These are phyloP conservation scores for Fusarium sp. DNA, from an alignment of 2,329 filamentous ascomycete species.

Conservation along the genomic window DNA sequence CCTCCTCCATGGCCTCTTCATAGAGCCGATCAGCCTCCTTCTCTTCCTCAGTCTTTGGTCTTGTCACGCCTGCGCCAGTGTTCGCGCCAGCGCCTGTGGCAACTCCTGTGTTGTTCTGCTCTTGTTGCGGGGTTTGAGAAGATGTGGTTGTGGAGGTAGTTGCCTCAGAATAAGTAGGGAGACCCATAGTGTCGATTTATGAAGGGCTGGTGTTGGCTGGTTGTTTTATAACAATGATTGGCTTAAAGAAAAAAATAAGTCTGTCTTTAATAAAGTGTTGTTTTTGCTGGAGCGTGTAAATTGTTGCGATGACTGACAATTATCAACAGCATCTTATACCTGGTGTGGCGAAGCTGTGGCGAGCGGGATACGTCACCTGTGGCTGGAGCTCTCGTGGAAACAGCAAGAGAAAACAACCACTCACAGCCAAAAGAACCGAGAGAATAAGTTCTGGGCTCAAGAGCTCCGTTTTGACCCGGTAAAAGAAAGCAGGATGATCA, in stretches of 20 bases:
- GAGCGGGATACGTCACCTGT: slow-evolving; percentile 48
- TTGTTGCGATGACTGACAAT: slow-evolving; percentile 1
- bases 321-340: slow-evolving; percentile 43
- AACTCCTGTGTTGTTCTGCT: slow-evolving; percentile 27
- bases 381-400: slow-evolving; percentile 37
- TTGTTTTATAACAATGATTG: background rate
- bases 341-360: slow-evolving; percentile 45
- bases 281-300: slow-evolving; percentile 1
- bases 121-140: slow-evolving; percentile 25
- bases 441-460: background rate
- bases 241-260: background rate
- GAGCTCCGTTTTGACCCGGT: slow-evolving; percentile 14
- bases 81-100: slow-evolving; percentile 62
- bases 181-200: slow-evolving; percentile 48
- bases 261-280: background rate
- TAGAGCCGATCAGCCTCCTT: slow-evolving; percentile 64
- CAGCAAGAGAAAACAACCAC: slow-evolving; percentile 1
- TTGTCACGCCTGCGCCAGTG: slow-evolving; percentile 62
- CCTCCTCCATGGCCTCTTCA: slow-evolving; percentile 67
- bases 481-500: background rate
- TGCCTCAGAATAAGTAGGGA: slow-evolving; percentile 42
- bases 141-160: slow-evolving; percentile 5
- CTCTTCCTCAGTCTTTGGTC: slow-evolving; percentile 64
- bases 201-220: background rate
- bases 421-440: background rate